Evolutionary conservation across 176 grass and related monocot genomes (phyloP).

Genomic region (Zea luxurians): DNA sequence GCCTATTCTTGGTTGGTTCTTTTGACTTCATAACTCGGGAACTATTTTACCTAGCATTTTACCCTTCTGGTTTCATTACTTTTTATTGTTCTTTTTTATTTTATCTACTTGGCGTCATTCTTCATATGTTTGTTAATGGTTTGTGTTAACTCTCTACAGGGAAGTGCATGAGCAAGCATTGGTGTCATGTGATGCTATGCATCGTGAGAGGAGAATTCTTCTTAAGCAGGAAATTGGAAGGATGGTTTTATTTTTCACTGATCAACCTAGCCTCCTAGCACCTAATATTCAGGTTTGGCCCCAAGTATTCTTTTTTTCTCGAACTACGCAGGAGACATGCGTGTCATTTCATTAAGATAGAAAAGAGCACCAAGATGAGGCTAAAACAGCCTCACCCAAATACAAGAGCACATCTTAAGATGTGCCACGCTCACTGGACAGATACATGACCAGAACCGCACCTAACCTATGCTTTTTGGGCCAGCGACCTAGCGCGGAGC

Average conservation of each 20-base stretch:
- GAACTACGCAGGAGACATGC: too few species aligned
- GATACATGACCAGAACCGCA: too few species aligned
- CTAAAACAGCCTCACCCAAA: too few species aligned
- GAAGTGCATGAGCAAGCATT: slow-evolving; percentile 97
- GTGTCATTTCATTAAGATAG: too few species aligned
- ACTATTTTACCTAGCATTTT: neutral
- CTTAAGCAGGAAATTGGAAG: slow-evolving; percentile 96
- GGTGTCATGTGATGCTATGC: slow-evolving; percentile 68
- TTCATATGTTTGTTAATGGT: neutral
- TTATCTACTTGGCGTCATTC: neutral
- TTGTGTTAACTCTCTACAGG: slow-evolving; percentile 47
- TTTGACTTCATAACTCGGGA: slow-evolving; percentile 1
- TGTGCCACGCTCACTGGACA: too few species aligned
- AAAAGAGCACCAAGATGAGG: too few species aligned
- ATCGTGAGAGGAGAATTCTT: slow-evolving; percentile 95
- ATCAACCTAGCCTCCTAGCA: slow-evolving; percentile 96
- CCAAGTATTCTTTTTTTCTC: too few species aligned
- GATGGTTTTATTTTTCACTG: slow-evolving; percentile 98
- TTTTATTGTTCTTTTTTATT: neutral
- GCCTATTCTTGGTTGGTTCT: slow-evolving; percentile 13
- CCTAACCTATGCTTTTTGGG: too few species aligned
- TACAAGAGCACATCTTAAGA: too few species aligned
- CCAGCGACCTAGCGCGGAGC: too few species aligned
- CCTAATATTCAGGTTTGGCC: slow-evolving; percentile 88
- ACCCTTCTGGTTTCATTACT: neutral